Base-by-base conservation (phyloP, 2,329 filamentous ascomycete species). In the Exophiala aquamarina region DNA sequence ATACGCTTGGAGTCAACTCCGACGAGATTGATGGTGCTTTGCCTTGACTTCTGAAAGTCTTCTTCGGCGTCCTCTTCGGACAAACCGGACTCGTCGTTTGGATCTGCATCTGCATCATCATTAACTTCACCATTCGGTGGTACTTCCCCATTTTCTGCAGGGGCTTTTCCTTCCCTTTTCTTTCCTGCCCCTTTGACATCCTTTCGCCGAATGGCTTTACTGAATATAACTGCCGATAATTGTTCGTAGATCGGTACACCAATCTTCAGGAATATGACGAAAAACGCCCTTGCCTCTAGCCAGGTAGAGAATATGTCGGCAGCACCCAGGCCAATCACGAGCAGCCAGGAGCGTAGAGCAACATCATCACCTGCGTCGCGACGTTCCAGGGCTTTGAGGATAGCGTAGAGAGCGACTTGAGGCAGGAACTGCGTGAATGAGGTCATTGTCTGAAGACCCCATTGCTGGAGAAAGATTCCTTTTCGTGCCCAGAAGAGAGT, bases 21-120 rank as follows among this genome's bases (percentile, higher is more conserved):
- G 36, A 91, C 83, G 28, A 90, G 72, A 63, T 91, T 92, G 46
- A 91, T 83, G 3, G 85, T 86, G 45, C 79, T 83, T 66, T 92
- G 87, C 52, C 77, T 75, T 19, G 79, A 78, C 65, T 84, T 78
- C 55, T 82, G 73, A 44, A 59, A 71, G 61, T 61, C 66, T 56
- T 80, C 75, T n/a, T 76, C 71, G 21, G 78, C 74, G 3, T 72
- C 64, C 9, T 67, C 62, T 1, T 67, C 63, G 3, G 61, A 51
- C 5, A 69, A 64, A 60, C 4, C 69, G 41, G 54, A 49, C 28
- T 70, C 65, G 3, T 64, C 63, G 23, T 59, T 61, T 13, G 64
- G 65, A 8, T 65, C 60, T 2, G 62, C 58, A 5, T 57, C 54
- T 40, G 62, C 61, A 19, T 63, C 60, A n/a, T 56, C 63, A 4